These are phyloP conservation scores for Plasmopara halstedii DNA, from an alignment of 352 stramenopile genomes.

Conservation along the genomic window DNA sequence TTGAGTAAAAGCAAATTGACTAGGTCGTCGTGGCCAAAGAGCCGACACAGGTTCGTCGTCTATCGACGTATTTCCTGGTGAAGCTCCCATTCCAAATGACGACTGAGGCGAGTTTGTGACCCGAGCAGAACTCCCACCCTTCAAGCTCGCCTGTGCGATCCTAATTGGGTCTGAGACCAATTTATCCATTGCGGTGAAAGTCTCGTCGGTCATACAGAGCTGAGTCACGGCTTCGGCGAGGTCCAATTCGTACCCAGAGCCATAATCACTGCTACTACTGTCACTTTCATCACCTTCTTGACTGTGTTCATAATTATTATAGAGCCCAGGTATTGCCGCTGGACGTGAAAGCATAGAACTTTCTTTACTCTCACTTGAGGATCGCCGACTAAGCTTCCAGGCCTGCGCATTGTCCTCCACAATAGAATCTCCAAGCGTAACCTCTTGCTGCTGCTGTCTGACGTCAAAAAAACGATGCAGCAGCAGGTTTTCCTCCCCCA, in stretches of 20 bases:
- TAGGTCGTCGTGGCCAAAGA: slow-evolving; percentile 68
- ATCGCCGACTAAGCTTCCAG: slow-evolving; percentile 8
- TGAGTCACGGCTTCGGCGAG: slow-evolving; percentile 61
- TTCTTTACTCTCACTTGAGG: slow-evolving; percentile 5
- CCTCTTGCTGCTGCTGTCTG: slow-evolving; percentile 2
- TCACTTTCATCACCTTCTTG: slow-evolving; percentile 16
- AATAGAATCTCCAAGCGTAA: slow-evolving; percentile 11
- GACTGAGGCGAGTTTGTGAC: slow-evolving; percentile 59
- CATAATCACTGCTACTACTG: slow-evolving; percentile 42
- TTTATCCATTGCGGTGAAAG: slow-evolving; percentile 38
- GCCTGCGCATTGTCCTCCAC: slow-evolving; percentile 16
- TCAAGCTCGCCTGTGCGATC: slow-evolving; percentile 30
- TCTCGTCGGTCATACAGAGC: slow-evolving; percentile 55
- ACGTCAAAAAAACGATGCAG: slow-evolving; percentile 44
- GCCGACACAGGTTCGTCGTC: slow-evolving; percentile 68
- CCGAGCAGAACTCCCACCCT: slow-evolving; percentile 17
- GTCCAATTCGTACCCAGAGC: slow-evolving; percentile 64
- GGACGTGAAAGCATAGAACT: slow-evolving; percentile 1
- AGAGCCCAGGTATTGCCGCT: slow-evolving; percentile 2
- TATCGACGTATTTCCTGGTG: slow-evolving; percentile 49
- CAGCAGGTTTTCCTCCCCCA: slow-evolving; percentile 41
- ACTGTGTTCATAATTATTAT: slow-evolving; percentile 10
- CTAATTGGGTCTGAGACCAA: slow-evolving; percentile 47
- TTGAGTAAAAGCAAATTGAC: slow-evolving; percentile 82
- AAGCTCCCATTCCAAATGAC: slow-evolving; percentile 55